Base-by-base conservation (phyloP, 495 filamentous ascomycete species). In the Lophiostoma macrostomum region DNA sequence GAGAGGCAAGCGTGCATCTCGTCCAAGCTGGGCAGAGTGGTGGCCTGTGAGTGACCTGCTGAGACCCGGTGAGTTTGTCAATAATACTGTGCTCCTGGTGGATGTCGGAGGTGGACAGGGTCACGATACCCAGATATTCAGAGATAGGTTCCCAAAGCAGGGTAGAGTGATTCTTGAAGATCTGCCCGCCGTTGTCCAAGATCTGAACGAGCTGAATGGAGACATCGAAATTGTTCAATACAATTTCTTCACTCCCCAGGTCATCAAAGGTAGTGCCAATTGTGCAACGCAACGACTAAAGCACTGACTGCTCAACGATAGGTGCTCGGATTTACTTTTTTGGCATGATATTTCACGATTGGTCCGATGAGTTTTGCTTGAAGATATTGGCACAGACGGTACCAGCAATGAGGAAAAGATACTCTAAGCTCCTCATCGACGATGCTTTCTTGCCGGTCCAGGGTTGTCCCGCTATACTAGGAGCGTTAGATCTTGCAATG, bases 1-100 rank as follows among this genome's bases (percentile, higher is more conserved):
- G 76, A 64, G 66, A 5, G 77, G 65, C 16, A 79, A 76, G 58
- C 67, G 67, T 30, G 66, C 72, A 1, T 77, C 76, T 0, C 69
- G 73, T 3, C 69, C 76, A 8, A 72, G 69, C 24, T 83, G 78
- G 79, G 71, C 79, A 56, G 76, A 80, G 14, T 45, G 42, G 42
- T 45, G 23, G 23, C 42, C 42, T n/a, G 42, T 45, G 23, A 4
- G 31, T 7, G 16, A 10, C 7, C 38, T 11, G 3, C 28, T 29
- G 24, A 29, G 16, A 8, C 8, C 16, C 11, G 24, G 28, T 4
- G 23, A 45, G 12, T 14, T 45, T 7, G 30, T 30, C 0, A 28
- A 64, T 0, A 56, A 52, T 4, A 57, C 67, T 3, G n/a, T 39
- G 14, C 53, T 76, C 7, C 52, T 78, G 3, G 60, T 60, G 25